phyloP scores from a whole-genome alignment of 2,329 filamentous ascomycete species.

The Fusarium sulawesiense region DNA sequence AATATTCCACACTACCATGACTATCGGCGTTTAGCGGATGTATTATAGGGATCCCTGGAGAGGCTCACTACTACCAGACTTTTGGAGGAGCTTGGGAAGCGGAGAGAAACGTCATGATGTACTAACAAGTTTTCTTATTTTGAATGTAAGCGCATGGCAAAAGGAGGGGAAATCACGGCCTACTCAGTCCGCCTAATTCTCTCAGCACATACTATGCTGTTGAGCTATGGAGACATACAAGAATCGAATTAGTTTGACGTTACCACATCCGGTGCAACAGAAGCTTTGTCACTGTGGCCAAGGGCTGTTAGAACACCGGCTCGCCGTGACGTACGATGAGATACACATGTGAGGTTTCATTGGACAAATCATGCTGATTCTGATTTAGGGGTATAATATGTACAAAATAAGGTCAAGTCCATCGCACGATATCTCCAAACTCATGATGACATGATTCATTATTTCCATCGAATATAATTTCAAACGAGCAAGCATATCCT shows the following conservation, averaged over 20 bases:
- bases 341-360: not conserved
- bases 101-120: conserved; percentile 36
- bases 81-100: conserved; percentile 11
- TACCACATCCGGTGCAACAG: not conserved
- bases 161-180: conserved; percentile 28
- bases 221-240: conserved; percentile 13
- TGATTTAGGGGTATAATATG: conserved; percentile 25
- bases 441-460: conserved; percentile 18
- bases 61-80: conserved; percentile 27
- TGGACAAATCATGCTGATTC: not conserved
- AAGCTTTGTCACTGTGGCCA: not conserved
- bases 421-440: not conserved
- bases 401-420: conserved; percentile 7
- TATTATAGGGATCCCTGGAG: conserved; percentile 44
- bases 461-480: conserved; percentile 2
- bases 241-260: conserved; percentile 28
- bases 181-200: conserved; percentile 7
- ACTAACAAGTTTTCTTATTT: conserved; percentile 38
- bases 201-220: conserved; percentile 11
- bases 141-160: conserved; percentile 25
- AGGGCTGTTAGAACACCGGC: not conserved
- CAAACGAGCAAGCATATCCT: not conserved
- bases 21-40: conserved; percentile 47
- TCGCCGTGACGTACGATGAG: not conserved
- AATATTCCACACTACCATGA: conserved; percentile 41